A percentile compares a stretch with the other conserved stretches of the same genome.
Evolutionary conservation across 148 eudicot genomes (phyloP).

Genomic region (Polygonum maritimum): DNA sequence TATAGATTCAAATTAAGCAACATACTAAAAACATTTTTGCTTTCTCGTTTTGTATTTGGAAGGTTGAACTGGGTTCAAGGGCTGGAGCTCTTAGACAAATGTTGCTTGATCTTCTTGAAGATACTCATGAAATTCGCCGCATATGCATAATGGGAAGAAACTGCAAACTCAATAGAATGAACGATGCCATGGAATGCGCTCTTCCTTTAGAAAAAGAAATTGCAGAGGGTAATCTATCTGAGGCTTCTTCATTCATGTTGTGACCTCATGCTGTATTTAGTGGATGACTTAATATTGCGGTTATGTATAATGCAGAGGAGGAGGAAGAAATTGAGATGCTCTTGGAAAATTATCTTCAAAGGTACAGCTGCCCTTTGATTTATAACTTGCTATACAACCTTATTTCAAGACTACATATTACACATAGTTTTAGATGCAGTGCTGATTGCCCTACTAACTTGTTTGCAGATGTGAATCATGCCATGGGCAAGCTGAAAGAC

Average conservation of each 20-base stretch:
- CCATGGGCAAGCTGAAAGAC: conserved; percentile 98
- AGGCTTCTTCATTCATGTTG: neutral
- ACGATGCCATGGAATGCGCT: conserved; percentile 54
- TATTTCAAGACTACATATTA: neutral
- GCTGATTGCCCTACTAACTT: neutral
- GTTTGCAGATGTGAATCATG: conserved; percentile 90
- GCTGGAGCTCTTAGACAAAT: conserved; percentile 92
- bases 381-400: neutral
- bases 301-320: conserved; percentile 54
- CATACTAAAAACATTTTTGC: neutral
- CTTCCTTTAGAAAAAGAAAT: conserved; percentile 71
- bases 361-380: conserved; percentile 27
- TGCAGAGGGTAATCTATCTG: conserved; percentile 62
- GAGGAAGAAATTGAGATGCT: conserved; percentile 99
- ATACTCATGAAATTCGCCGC: conserved; percentile 77
- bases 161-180: conserved; percentile 47
- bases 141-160: conserved; percentile 89
- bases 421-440: neutral
- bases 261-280: neutral
- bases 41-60: conserved; percentile 9
- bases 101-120: conserved; percentile 94
- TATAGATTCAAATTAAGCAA: neutral
- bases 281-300: conserved; percentile 8
- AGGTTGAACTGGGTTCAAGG: conserved; percentile 92
- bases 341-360: conserved; percentile 90